phyloP scores from a whole-genome alignment of 108 stramenopile genomes.

The Cyclotella cryptica region DNA sequence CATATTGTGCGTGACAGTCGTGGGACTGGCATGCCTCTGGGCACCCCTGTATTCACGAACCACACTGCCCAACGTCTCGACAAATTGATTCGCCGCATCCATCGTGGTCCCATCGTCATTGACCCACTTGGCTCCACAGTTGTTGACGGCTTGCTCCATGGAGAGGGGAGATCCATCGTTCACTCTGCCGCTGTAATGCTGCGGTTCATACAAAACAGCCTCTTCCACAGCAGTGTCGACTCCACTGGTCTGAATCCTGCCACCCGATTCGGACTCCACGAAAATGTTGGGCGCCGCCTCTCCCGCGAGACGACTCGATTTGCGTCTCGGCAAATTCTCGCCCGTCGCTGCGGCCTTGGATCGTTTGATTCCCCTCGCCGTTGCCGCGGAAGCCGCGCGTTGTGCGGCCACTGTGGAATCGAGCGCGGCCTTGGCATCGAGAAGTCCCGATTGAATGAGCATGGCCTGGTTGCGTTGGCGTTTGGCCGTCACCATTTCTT shows the following conservation, averaged over 20 bases:
- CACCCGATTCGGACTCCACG: constrained; percentile 55
- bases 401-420: constrained; percentile 29
- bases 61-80: constrained; percentile 26
- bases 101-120: constrained; percentile 47
- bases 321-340: constrained; percentile 39
- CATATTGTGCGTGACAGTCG: constrained; percentile 16
- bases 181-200: constrained; percentile 62
- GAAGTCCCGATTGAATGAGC: constrained; percentile 62
- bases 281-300: constrained; percentile 45
- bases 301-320: constrained; percentile 62
- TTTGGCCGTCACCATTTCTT: constrained; percentile 86
- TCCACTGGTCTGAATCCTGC: constrained; percentile 30
- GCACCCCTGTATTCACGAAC: constrained; percentile 12
- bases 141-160: constrained; percentile 58
- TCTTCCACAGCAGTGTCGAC: constrained; percentile 1
- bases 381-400: constrained; percentile 9
- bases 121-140: constrained; percentile 66
- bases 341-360: neutral
- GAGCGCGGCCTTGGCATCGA: constrained; percentile 51
- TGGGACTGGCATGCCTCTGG: neutral
- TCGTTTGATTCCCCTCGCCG: constrained; percentile 38
- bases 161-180: constrained; percentile 79
- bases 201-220: neutral
- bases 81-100: constrained; percentile 43
- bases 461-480: constrained; percentile 70